Conservation (phyloP, 495 filamentous ascomycete species). For the Filosporella fistucella region DNA sequence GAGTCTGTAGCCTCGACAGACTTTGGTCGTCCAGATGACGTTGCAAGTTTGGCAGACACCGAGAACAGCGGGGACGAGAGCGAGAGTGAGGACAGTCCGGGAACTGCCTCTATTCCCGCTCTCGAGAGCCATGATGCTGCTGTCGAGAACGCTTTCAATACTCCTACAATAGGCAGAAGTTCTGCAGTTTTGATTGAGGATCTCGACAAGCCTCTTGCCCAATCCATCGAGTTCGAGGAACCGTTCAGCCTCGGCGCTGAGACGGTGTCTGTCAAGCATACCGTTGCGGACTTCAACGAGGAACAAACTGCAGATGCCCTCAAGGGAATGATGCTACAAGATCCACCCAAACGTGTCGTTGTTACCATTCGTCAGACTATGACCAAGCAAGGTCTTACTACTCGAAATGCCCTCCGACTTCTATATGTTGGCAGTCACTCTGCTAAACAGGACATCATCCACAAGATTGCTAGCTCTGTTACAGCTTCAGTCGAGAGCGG, state of each 20-base stretch:
- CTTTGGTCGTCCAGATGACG: slow-evolving; percentile 35
- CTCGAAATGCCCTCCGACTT: slow-evolving; percentile 63
- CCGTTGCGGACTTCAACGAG: slow-evolving; percentile 52
- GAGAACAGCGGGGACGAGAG: slow-evolving; percentile 37
- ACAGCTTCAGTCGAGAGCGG: slow-evolving; percentile 32
- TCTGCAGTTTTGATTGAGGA: slow-evolving; percentile 28
- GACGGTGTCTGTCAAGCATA: slow-evolving; percentile 58
- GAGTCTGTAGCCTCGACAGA: slow-evolving; percentile 50
- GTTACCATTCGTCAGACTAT: slow-evolving; percentile 69
- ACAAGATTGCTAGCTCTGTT: slow-evolving; percentile 68
- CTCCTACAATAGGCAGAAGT: slow-evolving; percentile 23
- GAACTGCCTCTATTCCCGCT: slow-evolving; percentile 15
- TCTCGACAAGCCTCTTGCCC: slow-evolving; percentile 26
- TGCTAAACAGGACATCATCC: slow-evolving; percentile 63
- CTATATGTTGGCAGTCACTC: slow-evolving; percentile 63
- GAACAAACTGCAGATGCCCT: slow-evolving; percentile 45
- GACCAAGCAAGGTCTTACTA: slow-evolving; percentile 56
- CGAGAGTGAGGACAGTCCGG: slow-evolving; percentile 32
- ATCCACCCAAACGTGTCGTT: slow-evolving; percentile 36
- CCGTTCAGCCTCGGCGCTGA: slow-evolving; percentile 45
- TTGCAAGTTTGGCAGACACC: slow-evolving; percentile 50
- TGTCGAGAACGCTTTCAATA: slow-evolving; percentile 24
- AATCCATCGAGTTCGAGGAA: slow-evolving; percentile 58
- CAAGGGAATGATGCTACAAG: slow-evolving; percentile 29
- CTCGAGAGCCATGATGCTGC: slow-evolving; percentile 23